Conservation (phyloP, 768 basidiomycete genomes). For the Boletus sp. region DNA sequence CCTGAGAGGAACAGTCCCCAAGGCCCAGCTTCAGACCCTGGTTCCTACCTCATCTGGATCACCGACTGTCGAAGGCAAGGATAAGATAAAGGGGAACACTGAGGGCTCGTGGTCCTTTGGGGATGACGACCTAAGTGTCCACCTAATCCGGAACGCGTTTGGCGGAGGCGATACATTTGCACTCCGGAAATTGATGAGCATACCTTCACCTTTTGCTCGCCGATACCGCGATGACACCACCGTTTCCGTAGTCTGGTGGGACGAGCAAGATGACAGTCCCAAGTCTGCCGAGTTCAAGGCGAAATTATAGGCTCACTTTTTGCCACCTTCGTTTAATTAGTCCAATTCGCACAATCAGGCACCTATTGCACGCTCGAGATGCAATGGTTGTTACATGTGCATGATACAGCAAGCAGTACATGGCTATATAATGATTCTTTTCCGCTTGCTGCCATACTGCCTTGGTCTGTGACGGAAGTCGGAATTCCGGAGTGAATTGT, state of each 20-base stretch:
- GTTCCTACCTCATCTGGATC: constrained; percentile 55
- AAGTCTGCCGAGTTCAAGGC: constrained; percentile 41
- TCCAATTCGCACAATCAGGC: neutral
- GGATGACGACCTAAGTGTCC: constrained; percentile 76
- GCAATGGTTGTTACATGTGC: constrained; percentile 5
- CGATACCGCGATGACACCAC: constrained; percentile 83
- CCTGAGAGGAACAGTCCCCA: constrained; percentile 61
- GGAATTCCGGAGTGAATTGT: constrained; percentile 34
- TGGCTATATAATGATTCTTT: constrained; percentile 37
- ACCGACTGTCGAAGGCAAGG: constrained; percentile 63
- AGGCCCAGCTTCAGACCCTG: constrained; percentile 51
- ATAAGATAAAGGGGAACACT: constrained; percentile 35
- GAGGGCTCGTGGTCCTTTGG: constrained; percentile 72
- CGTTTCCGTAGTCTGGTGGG: constrained; percentile 85
- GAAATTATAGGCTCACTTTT: constrained; percentile 44
- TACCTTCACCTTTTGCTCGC: constrained; percentile 77
- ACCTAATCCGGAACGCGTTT: constrained; percentile 89
- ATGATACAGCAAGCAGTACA: constrained; percentile 13
- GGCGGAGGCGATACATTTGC: constrained; percentile 70
- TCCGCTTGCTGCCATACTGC: constrained; percentile 35
- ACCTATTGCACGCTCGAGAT: neutral
- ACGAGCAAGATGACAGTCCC: constrained; percentile 49
- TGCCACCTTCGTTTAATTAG: neutral
- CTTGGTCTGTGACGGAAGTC: constrained; percentile 22
- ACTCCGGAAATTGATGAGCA: constrained; percentile 68